Evolutionary conservation across 164 flowering plant genomes (phyloP).

Genomic region (Vitis cinerea): DNA sequence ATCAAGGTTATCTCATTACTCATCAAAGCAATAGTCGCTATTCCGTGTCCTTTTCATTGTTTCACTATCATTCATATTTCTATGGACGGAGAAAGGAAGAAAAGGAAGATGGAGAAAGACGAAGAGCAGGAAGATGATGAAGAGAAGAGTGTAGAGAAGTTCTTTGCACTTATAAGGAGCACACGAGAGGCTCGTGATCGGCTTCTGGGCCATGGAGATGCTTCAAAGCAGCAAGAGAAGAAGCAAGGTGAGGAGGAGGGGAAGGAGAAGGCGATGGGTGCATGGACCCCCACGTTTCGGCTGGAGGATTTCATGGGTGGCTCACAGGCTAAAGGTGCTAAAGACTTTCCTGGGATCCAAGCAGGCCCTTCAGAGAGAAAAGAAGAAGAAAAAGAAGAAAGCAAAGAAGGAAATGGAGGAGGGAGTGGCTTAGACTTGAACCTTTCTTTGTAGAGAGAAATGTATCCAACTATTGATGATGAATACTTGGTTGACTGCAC

Average conservation of each 20-base stretch:
- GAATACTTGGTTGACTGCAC: too few species aligned
- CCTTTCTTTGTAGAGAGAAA: slow-evolving; percentile 32
- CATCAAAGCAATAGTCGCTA: too few species aligned
- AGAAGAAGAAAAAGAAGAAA: slow-evolving; percentile 3
- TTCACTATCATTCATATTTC: too few species aligned
- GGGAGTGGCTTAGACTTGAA: slow-evolving; percentile 29
- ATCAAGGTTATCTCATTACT: too few species aligned
- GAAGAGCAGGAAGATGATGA: slow-evolving; percentile 20
- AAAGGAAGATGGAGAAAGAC: slow-evolving; percentile 21
- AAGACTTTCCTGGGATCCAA: background rate
- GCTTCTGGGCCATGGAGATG: background rate
- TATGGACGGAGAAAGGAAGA: slow-evolving; percentile 23
- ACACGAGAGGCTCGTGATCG: slow-evolving; percentile 26
- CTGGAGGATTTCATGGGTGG: slow-evolving; percentile 38
- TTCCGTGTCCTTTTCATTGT: too few species aligned
- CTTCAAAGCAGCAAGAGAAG: background rate
- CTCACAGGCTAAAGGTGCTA: background rate
- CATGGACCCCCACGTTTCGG: slow-evolving; percentile 37
- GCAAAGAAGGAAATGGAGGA: background rate
- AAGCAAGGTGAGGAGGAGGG: background rate
- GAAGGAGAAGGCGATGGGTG: background rate
- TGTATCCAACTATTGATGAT: too few species aligned
- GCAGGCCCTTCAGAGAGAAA: slow-evolving; percentile 15
- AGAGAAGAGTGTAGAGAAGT: slow-evolving; percentile 39
- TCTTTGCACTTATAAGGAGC: slow-evolving; percentile 39